Base-by-base conservation (phyloP, 148 eudicot genomes). In the Vaccinium darrowii region DNA sequence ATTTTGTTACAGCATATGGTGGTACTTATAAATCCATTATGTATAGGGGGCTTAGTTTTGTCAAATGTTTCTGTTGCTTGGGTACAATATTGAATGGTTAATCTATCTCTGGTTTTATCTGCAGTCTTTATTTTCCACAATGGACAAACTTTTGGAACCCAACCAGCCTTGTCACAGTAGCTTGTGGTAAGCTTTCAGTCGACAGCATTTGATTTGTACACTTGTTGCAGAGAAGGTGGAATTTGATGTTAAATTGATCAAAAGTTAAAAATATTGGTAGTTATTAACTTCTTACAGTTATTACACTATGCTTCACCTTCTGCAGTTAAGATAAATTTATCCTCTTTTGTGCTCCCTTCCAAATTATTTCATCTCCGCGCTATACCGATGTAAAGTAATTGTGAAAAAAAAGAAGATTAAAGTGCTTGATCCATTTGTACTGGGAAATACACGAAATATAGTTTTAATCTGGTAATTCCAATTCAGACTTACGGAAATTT, bases 101-200 rank as follows among this genome's bases (percentile, higher is more conserved):
- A 82, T 51, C 36, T n/a, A 77, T 82, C 60, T 72, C 36, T 79
- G 83, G 47, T 88, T 86, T 84, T 82, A 49, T 83, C 76, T 86
- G 90, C 95, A 96, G 99, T 84, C 91, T 85, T 89, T 96, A 85
- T 91, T 96, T 84, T 90, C 95, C 58, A 94, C 93, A 77, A 91
- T 94, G 80, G 99, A 96, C 84, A 93, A 92, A 87, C 93, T 88
- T 81, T 78, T 96, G 89, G 94, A 93, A 80, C 97, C 98, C 12
- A 94, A 96, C 84, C 90, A 87, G 84, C 99, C 98, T 84, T 93
- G 95, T 87, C 95, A 96, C 86, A 85, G 90, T 89, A 88, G 97
- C 90, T 91, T 96, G 89, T 94, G 98, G 97, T 93, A 91, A 93
- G 93, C 78, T 71, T 71, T 51, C 52, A 1, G 56, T 58, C 23